Conservation (phyloP, 2,329 filamentous ascomycete species). For the Aureobasidium zeae region DNA sequence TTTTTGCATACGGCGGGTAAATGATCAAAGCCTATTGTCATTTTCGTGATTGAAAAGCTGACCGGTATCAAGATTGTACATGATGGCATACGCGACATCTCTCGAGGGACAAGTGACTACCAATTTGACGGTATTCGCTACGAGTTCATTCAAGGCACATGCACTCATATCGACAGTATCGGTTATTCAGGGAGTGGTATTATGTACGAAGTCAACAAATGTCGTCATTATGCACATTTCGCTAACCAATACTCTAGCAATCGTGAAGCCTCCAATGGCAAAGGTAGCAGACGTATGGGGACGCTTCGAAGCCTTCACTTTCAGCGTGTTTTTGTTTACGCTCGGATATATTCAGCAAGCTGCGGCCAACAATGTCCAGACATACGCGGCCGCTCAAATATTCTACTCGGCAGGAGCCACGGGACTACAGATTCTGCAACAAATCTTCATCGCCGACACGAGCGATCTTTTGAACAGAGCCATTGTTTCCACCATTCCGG, state of each 20-base stretch:
- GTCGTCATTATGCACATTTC: background rate
- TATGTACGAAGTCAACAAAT: conserved; percentile 36
- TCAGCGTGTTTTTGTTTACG: conserved; percentile 46
- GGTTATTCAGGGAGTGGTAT: conserved; percentile 55
- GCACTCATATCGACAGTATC: conserved; percentile 56
- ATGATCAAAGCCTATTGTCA: no score
- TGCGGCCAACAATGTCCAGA: conserved; percentile 44
- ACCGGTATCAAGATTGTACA: conserved; percentile 29
- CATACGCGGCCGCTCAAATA: conserved; percentile 48
- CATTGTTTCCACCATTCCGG: conserved; percentile 49
- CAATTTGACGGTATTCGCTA: conserved; percentile 54
- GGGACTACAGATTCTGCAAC: conserved; percentile 51
- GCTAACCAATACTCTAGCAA: conserved; percentile 31
- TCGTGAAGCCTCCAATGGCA: conserved; percentile 53
- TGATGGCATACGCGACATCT: conserved; percentile 59
- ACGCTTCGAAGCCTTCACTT: conserved; percentile 49
- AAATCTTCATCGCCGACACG: conserved; percentile 57
- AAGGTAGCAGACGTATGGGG: conserved; percentile 56
- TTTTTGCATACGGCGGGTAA: conserved; percentile 38
- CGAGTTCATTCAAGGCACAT: conserved; percentile 55
- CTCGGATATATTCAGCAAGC: conserved; percentile 52
- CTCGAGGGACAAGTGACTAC: conserved; percentile 56
- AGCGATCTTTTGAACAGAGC: conserved; percentile 52
- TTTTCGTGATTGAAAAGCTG: no score
- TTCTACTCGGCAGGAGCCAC: conserved; percentile 54